Evolutionary conservation across 306 rosid species (phyloP).

Genomic region (Prinsepia uniflora): DNA sequence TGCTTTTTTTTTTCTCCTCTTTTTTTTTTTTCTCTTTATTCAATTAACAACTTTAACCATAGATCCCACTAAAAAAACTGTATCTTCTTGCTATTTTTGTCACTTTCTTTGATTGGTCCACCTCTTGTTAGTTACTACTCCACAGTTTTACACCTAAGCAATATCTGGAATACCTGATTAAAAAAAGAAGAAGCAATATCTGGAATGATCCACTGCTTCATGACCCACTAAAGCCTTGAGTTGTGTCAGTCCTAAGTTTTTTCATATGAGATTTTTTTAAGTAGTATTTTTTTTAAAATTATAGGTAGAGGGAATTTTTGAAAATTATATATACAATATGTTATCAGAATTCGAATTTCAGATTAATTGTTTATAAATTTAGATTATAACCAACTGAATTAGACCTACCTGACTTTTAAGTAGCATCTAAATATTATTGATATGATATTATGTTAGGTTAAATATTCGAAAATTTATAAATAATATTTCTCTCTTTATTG

Average conservation of each 20-base stretch:
- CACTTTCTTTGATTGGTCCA: conserved; percentile 45
- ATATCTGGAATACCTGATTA: conserved; percentile 22
- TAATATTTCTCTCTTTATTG: too few relatives aligned
- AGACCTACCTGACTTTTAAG: too few relatives aligned
- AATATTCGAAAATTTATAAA: too few relatives aligned
- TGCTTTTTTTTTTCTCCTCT: conserved; percentile 36
- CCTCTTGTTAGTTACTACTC: conserved; percentile 46
- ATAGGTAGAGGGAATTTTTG: too few relatives aligned
- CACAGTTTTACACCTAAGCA: conserved; percentile 55
- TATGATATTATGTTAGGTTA: too few relatives aligned
- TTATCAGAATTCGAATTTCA: too few relatives aligned
- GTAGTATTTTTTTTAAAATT: too few relatives aligned
- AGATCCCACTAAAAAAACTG: conserved; percentile 21
- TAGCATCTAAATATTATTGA: too few relatives aligned
- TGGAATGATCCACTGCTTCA: conserved; percentile 33
- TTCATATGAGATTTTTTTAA: neutral
- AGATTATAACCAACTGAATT: too few relatives aligned
- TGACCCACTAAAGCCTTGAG: conserved; percentile 31
- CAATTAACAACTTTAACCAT: neutral
- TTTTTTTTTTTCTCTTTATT: too few relatives aligned
- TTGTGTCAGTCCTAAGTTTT: conserved; percentile 15
- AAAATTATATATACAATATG: too few relatives aligned
- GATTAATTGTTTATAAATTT: too few relatives aligned
- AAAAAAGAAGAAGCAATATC: conserved; percentile 43
- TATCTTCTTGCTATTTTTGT: conserved; percentile 33